Conservation (phyloP, 306 rosid species). For the Heteromeles arbutifolia region DNA sequence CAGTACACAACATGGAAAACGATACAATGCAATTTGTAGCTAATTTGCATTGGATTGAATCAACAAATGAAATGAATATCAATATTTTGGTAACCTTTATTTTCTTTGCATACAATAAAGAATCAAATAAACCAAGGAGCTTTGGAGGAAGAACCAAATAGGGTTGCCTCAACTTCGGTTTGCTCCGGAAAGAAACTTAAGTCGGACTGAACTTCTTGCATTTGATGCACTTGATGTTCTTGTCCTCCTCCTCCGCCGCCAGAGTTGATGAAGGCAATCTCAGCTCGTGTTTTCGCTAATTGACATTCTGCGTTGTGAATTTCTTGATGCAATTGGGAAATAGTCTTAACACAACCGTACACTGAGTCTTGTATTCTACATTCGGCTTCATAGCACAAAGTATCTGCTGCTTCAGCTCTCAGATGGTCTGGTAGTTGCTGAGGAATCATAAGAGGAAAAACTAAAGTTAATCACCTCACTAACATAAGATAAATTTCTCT, state of each 20-base stretch:
- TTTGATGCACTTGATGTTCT: background rate
- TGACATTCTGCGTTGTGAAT: constrained; percentile 35
- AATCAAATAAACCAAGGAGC: constrained; percentile 16
- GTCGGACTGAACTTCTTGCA: constrained; percentile 3
- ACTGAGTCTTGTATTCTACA: constrained; percentile 57
- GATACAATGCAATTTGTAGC: background rate
- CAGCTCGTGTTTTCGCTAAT: constrained; percentile 44
- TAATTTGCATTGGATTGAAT: background rate
- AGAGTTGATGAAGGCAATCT: constrained; percentile 30
- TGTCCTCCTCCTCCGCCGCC: constrained; percentile 1
- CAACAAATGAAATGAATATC: background rate
- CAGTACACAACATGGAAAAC: too few relatives aligned
- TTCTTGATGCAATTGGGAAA: constrained; percentile 46
- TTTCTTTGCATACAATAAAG: background rate
- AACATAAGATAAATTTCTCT: background rate
- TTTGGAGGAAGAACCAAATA: constrained; percentile 14
- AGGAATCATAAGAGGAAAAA: background rate
- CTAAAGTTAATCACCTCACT: background rate
- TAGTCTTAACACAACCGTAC: constrained; percentile 60
- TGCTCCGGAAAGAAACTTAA: constrained; percentile 13
- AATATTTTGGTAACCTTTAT: background rate
- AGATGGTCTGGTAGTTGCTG: constrained; percentile 44
- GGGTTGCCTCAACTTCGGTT: constrained; percentile 16
- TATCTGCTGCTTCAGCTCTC: constrained; percentile 50
- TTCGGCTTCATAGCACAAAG: constrained; percentile 49